Base-by-base conservation (phyloP, 495 filamentous ascomycete genomes). In the Neurospora cerealis region DNA sequence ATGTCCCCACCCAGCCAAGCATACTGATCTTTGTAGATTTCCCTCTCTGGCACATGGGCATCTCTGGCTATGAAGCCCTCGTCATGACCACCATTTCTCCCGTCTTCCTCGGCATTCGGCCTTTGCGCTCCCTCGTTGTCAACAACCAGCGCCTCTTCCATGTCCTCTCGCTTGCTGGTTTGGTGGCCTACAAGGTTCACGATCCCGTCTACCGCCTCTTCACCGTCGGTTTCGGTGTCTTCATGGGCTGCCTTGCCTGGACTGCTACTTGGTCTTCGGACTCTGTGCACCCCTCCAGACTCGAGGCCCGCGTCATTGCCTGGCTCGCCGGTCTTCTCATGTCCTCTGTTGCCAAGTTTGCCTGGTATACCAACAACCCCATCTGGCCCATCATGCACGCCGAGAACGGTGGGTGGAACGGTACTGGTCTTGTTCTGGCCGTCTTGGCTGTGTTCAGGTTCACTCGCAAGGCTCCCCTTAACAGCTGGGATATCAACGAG, bases 21-120 rank as follows among this genome's bases (percentile, higher is more conserved):
- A 41, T 72, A 80, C 80, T 54, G 83, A 78, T 62, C 6, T 41
- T n/a, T 5, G 3, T 74, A 94, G 93, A 97, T 80, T 99, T 99
- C 79, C 96, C 96, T 19, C 88, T 99, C n/a, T 99, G 96, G 96
- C 90, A 98, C 81, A 98, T 99, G 96, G 96, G 96, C 73, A 94
- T 99, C 74, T 99, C 96, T 9, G 96, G 96, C 72, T 98, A 97
- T 76, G 96, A 99, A 83, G 91, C 91, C 36, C 86, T 95, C 74
- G 89, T 99, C 80, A 89, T 97, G 87, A 87, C 87, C 74, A 94
- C 92, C n/a, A 78, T 93, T 70, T 92, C 94, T 6, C 96, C 96
- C 0, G 84, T 94, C 32, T 81, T 98, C n/a, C 91, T 98, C 39
- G 88, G 86, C 36, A 91, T 95, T 72, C 86, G 83, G 39, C 86